phyloP scores from a whole-genome alignment of 164 flowering plant species.

The Tetracentron sinense region DNA sequence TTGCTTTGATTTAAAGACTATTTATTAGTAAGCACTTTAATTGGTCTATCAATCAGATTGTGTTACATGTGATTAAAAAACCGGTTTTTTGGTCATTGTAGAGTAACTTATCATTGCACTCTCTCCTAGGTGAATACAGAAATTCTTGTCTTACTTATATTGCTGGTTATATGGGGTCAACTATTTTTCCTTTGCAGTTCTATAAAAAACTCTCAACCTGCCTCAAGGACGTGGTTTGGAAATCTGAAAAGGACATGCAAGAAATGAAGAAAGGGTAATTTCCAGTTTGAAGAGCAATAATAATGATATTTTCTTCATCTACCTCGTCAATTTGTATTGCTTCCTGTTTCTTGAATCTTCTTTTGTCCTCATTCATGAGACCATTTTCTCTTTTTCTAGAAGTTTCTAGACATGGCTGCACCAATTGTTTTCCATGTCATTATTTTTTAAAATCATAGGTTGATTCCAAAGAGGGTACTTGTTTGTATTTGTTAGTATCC shows the following conservation, averaged over 20 bases:
- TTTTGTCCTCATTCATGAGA: background rate
- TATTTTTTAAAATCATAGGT: conserved; percentile 22
- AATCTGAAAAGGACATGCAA: conserved; percentile 80
- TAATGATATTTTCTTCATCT: background rate
- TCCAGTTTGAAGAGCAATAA: background rate
- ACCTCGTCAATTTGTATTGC: background rate
- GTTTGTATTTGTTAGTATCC: conserved; percentile 3
- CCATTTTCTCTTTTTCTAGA: background rate
- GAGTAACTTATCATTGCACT: too few species aligned
- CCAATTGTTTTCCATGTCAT: conserved; percentile 22
- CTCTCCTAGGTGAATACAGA: too few species aligned
- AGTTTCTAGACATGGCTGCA: background rate
- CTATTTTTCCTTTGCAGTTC: conserved; percentile 50
- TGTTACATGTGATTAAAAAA: too few species aligned
- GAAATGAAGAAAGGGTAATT: conserved; percentile 11
- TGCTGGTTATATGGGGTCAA: too few species aligned
- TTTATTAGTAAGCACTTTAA: too few species aligned
- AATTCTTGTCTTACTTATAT: too few species aligned
- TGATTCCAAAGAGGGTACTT: background rate
- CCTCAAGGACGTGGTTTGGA: conserved; percentile 93
- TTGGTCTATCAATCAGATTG: too few species aligned
- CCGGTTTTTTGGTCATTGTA: too few species aligned
- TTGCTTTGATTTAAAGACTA: too few species aligned
- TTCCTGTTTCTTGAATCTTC: conserved; percentile 2
- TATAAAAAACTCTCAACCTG: conserved; percentile 80